Base-by-base conservation (phyloP, 208 protist genomes). In the Porcisia hertigi region DNA sequence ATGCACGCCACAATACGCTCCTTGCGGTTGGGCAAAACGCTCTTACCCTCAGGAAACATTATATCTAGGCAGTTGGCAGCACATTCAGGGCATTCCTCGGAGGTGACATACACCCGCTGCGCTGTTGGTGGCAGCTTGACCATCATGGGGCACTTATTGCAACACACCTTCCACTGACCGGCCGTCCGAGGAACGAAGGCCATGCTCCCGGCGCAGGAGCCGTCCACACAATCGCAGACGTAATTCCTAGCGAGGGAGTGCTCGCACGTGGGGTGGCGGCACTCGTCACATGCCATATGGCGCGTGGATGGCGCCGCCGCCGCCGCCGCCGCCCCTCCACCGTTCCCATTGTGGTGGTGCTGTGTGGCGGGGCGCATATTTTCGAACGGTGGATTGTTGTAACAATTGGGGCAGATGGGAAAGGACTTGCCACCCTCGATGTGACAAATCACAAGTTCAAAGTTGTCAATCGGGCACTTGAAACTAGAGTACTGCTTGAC, bases 341-440 rank as follows among this genome's bases (percentile, higher is more conserved):
- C 49, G 67, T 53, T 49, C 45, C 45, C 53, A 30, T 4, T 60
- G 47, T 70, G 39, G 39, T 59, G 30, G 23, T 69, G 54, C 14
- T 55, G 49, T 30, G 47, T 52, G 64, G 62, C 72, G 49, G 73
- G 41, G 45, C 57, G 73, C 25, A 82, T 55, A 25, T 97, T 90
- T 69, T 98, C 94, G 75, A 99, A 97, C 0, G 95, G 94, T 11
- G 97, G 97, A 71, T 98, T 94, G 81, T 98, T 99, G 86, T 98
- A 99, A 84, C 97, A 99, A 62, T 96, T 89, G 4, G 97, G 97
- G 74, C 97, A 99, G 25, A 99, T 86, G 4, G 94, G 89, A 53
- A 96, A 86, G 30, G 92, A 96, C 83, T 97, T 97, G 62, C 95
- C 91, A 39, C 92, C 92, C 58, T 97, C 88, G 45, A 97, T 89